Conservation (phyloP, 768 basidiomycete species). For the Pisolithus microcarpus region DNA sequence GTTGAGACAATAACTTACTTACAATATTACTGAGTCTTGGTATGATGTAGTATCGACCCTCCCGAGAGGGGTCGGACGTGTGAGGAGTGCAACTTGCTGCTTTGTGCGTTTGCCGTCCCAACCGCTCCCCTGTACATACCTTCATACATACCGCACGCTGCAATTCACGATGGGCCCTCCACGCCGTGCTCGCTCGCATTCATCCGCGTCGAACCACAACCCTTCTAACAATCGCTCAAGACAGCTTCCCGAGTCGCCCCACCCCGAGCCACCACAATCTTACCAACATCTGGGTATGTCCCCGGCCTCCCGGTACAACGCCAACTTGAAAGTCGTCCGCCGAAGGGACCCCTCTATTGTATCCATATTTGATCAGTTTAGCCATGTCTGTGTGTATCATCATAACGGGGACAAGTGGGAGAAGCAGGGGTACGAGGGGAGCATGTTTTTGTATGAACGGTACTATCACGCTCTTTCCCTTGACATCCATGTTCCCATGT, state of each 20-base stretch:
- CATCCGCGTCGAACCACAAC: slow-evolving; percentile 17
- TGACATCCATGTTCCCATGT: neutral
- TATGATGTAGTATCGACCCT: neutral
- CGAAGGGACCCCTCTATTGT: slow-evolving; percentile 73
- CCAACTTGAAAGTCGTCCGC: slow-evolving; percentile 75
- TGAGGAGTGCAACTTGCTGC: neutral
- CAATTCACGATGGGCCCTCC: slow-evolving; percentile 12
- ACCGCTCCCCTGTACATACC: neutral
- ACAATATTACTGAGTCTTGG: too few species aligned
- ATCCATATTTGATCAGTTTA: slow-evolving; percentile 82
- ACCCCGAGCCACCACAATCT: slow-evolving; percentile 8
- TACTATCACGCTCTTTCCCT: slow-evolving; percentile 28
- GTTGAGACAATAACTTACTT: too few species aligned
- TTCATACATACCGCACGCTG: neutral
- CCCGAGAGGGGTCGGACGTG: neutral
- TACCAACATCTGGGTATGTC: slow-evolving; percentile 44
- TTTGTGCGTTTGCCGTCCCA: neutral
- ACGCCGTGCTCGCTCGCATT: slow-evolving; percentile 27
- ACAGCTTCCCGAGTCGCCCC: slow-evolving; percentile 2
- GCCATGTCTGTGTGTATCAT: slow-evolving; percentile 78
- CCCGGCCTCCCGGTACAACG: slow-evolving; percentile 56
- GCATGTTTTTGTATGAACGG: slow-evolving; percentile 86
- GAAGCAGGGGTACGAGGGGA: slow-evolving; percentile 80
- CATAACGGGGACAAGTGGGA: slow-evolving; percentile 71
- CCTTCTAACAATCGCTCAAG: neutral